A percentile compares a stretch with the other conserved stretches of the same genome.
Conservation (phyloP, 768 basidiomycete genomes). For the Pisolithus tinctorius region DNA sequence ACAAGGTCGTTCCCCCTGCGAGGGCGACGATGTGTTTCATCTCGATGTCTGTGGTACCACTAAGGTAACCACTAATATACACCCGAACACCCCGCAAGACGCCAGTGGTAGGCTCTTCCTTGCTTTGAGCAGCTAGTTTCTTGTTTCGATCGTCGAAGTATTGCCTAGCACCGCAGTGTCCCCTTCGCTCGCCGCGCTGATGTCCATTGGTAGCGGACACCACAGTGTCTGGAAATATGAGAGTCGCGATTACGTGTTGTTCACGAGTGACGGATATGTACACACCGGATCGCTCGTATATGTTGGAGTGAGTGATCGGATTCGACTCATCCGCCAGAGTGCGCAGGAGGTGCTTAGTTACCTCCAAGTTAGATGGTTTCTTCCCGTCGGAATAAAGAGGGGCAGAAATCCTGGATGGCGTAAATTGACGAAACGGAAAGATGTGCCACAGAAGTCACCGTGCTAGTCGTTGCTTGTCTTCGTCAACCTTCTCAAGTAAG, state of each 20-base stretch:
- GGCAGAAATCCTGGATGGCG: constrained; percentile 21
- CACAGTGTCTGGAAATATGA: constrained; percentile 40
- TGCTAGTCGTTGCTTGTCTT: constrained; percentile 14
- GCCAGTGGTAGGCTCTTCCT: constrained; percentile 13
- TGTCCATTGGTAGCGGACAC: constrained; percentile 64
- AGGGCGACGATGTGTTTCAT: constrained; percentile 62
- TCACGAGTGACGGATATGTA: background rate
- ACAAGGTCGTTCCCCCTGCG: constrained; percentile 66
- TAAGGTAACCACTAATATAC: constrained; percentile 69
- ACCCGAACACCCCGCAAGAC: constrained; percentile 41
- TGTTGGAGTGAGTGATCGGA: constrained; percentile 73
- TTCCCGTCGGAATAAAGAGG: constrained; percentile 24
- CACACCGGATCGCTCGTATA: constrained; percentile 54
- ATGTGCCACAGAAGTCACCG: constrained; percentile 5
- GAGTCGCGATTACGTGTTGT: background rate
- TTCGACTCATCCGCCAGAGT: constrained; percentile 61
- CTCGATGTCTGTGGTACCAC: constrained; percentile 71
- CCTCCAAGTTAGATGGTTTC: constrained; percentile 33
- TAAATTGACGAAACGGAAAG: background rate
- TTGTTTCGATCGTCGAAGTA: constrained; percentile 38
- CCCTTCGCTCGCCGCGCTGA: constrained; percentile 48
- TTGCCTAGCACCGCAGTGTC: constrained; percentile 22
- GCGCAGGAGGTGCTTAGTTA: constrained; percentile 55
- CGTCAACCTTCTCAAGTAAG: constrained; percentile 6
- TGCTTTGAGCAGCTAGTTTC: constrained; percentile 36